Conservation (phyloP, 1,284 basidiomycete genomes). For the Tylopilus orsonianus region DNA sequence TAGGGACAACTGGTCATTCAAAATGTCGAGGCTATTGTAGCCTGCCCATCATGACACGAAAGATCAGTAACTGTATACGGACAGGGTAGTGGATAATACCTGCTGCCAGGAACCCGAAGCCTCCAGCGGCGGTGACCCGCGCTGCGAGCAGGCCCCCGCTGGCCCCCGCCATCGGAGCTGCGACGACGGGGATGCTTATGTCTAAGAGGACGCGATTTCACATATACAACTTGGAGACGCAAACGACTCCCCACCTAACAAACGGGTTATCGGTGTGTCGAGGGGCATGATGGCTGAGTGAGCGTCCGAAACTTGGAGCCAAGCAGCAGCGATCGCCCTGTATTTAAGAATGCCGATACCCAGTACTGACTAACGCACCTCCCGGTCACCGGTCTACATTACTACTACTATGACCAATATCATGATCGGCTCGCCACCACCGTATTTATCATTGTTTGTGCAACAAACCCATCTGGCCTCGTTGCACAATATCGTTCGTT, state of each 20-base stretch:
- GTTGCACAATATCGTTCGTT: conserved; percentile 22
- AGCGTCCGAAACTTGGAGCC: neutral
- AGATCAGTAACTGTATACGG: conserved; percentile 1
- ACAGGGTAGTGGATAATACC: conserved; percentile 37
- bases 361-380: neutral
- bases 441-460: conserved; percentile 32
- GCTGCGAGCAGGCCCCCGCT: conserved; percentile 63
- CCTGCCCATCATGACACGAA: conserved; percentile 35
- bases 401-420: too few relatives aligned
- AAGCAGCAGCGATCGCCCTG: neutral
- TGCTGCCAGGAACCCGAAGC: conserved; percentile 67
- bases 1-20: conserved; percentile 49
- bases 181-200: conserved; percentile 56
- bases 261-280: conserved; percentile 38
- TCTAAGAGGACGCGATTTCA: conserved; percentile 43
- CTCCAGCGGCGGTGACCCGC: conserved; percentile 60
- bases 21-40: conserved; percentile 41
- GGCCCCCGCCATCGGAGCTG: conserved; percentile 68
- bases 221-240: too few relatives aligned
- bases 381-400: conserved; percentile 1
- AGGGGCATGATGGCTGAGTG: conserved; percentile 34
- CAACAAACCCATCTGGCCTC: conserved; percentile 15
- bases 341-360: neutral
- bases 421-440: conserved; percentile 8
- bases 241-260: conserved; percentile 37